phyloP scores from a whole-genome alignment of 2,329 filamentous ascomycete genomes.

The Dendryphion nanum region DNA sequence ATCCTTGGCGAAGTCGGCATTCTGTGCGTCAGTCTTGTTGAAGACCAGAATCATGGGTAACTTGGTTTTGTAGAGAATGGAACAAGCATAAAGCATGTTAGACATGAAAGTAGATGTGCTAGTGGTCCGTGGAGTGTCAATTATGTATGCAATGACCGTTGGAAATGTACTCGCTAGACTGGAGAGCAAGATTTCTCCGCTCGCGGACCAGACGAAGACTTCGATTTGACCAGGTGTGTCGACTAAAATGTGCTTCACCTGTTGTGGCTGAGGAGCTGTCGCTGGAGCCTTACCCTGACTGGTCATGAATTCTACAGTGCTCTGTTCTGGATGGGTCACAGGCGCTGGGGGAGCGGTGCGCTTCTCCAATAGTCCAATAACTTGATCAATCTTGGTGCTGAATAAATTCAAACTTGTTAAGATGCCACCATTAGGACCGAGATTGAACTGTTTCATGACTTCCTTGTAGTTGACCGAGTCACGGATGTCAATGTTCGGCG shows the following conservation, averaged over 20 bases:
- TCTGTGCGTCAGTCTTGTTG: constrained; percentile 97
- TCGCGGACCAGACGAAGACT: constrained; percentile 97
- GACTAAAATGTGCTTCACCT: constrained; percentile 77
- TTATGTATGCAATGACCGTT: constrained; percentile 94
- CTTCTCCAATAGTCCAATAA: constrained; percentile 86
- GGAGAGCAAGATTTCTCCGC: constrained; percentile 88
- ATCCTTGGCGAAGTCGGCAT: constrained; percentile 87
- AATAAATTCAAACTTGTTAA: constrained; percentile 94
- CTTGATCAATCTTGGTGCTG: constrained; percentile 96
- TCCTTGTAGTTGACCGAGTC: constrained; percentile 99
- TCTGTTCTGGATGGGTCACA: constrained; percentile 23
- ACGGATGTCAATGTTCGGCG: constrained; percentile 97
- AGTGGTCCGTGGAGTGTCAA: constrained; percentile 90
- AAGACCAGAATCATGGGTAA: constrained; percentile 98
- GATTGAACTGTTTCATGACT: constrained; percentile 98
- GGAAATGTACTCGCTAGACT: constrained; percentile 92
- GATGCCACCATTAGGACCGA: constrained; percentile 96
- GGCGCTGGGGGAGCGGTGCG: constrained; percentile 60
- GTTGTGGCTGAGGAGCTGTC: constrained; percentile 48
- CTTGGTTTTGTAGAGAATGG: constrained; percentile 97
- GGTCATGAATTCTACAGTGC: constrained; percentile 37
- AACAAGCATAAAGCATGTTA: constrained; percentile 99
- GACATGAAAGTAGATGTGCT: constrained; percentile 98
- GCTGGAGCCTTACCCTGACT: constrained; percentile 28
- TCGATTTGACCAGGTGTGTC: constrained; percentile 98